phyloP scores from a whole-genome alignment of 2,329 filamentous ascomycete species.

The Neopestalotiopsis sp. region DNA sequence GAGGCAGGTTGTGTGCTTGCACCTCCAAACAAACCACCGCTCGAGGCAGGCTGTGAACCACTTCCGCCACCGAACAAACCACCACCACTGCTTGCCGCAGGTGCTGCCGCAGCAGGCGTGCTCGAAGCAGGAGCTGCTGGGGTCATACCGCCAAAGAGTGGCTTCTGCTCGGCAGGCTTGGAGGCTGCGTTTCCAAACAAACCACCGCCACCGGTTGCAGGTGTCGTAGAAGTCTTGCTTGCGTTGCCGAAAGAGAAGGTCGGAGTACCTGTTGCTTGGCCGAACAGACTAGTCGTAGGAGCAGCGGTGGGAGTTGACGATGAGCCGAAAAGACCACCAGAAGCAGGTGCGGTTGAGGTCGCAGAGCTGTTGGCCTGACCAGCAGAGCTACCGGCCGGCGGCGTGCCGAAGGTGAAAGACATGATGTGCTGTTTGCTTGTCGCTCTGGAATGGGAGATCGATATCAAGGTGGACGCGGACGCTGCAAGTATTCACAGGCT shows the following conservation, averaged over 20 bases:
- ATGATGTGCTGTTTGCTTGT: slow-evolving; percentile 29
- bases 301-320: slow-evolving; percentile 31
- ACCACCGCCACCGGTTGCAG: slow-evolving; percentile 28
- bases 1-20: slow-evolving; percentile 23
- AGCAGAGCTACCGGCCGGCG: slow-evolving; percentile 32
- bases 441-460: slow-evolving; percentile 21
- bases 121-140: slow-evolving; percentile 28
- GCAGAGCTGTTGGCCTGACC: slow-evolving; percentile 39
- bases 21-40: slow-evolving; percentile 32
- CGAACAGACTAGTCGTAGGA: slow-evolving; percentile 37
- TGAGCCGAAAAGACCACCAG: slow-evolving; percentile 48
- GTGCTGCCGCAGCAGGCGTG: slow-evolving; percentile 32
- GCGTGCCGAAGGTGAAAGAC: slow-evolving; percentile 41
- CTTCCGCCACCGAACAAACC: slow-evolving; percentile 35
- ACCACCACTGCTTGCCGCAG: slow-evolving; percentile 19
- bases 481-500: neutral
- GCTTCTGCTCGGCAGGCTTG: slow-evolving; percentile 38
- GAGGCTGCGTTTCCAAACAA: slow-evolving; percentile 41
- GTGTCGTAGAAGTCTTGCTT: slow-evolving; percentile 24
- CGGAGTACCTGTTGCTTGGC: slow-evolving; percentile 34
- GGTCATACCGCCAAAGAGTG: slow-evolving; percentile 36
- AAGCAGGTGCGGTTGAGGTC: slow-evolving; percentile 45
- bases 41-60: slow-evolving; percentile 24
- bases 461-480: slow-evolving; percentile 6
- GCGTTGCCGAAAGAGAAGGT: slow-evolving; percentile 48